A percentile compares a stretch with the other conserved stretches of the same genome.
These are phyloP conservation scores for Saccharomycopsis sp. DNA, from an alignment of 805 yeast genomes.

Conservation along the genomic window DNA sequence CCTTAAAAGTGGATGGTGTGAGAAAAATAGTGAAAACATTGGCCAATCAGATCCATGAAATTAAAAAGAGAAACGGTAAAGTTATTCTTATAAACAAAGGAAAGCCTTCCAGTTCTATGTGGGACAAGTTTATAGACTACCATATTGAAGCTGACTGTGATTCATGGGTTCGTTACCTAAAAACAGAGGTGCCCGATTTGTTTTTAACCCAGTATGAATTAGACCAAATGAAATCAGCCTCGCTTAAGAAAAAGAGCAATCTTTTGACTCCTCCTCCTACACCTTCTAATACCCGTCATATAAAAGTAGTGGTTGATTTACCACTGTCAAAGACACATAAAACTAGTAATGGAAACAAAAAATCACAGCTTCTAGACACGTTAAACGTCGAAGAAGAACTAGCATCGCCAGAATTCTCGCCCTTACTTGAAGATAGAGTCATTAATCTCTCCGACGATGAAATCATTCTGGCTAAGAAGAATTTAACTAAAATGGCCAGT, in stretches of 20 bases:
- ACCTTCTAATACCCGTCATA: conserved; percentile 4
- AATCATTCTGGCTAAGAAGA: not conserved
- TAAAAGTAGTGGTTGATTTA: not conserved
- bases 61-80: conserved; percentile 49
- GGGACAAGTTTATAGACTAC: conserved; percentile 73
- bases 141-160: conserved; percentile 81
- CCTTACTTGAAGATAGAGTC: not conserved
- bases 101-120: conserved; percentile 48
- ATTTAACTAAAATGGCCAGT: not conserved
- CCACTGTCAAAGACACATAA: not conserved
- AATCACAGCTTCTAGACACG: not conserved
- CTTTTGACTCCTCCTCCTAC: conserved; percentile 21
- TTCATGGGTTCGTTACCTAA: conserved; percentile 57
- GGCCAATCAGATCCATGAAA: conserved; percentile 64
- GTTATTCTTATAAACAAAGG: conserved; percentile 75
- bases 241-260: conserved; percentile 5
- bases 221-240: conserved; percentile 23
- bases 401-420: not conserved
- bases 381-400: not conserved
- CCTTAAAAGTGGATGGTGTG: conserved; percentile 86
- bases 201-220: conserved; percentile 47
- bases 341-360: not conserved
- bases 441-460: not conserved
- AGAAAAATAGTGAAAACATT: conserved; percentile 64
- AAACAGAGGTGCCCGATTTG: conserved; percentile 49